Evolutionary conservation across 2,329 filamentous ascomycete species (phyloP).

Genomic region (Botrytis tulipae): DNA sequence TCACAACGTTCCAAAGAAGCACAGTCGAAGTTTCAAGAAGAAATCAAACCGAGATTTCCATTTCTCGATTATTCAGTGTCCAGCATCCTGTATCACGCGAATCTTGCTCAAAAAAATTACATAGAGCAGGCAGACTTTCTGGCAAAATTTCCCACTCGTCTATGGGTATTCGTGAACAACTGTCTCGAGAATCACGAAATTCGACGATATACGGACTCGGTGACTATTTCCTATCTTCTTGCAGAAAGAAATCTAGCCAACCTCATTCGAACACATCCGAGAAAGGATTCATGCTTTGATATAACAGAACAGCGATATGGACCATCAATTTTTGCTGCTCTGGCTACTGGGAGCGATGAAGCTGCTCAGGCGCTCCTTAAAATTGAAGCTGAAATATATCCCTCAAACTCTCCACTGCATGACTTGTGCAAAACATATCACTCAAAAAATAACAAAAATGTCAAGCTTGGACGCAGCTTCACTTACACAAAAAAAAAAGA

Average conservation of each 20-base stretch:
- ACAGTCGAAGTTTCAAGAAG: slow-evolving; percentile 28
- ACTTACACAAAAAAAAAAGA: slow-evolving; percentile 20
- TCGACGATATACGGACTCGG: slow-evolving; percentile 32
- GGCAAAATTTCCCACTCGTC: slow-evolving; percentile 31
- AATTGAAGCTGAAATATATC: slow-evolving; percentile 16
- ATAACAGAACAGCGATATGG: slow-evolving; percentile 38
- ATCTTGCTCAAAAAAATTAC: slow-evolving; percentile 38
- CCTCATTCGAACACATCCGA: slow-evolving; percentile 35
- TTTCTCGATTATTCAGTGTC: slow-evolving; percentile 48
- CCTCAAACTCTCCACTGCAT: slow-evolving; percentile 14
- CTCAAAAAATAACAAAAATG: slow-evolving; percentile 8
- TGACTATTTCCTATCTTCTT: slow-evolving; percentile 41
- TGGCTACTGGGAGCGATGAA: slow-evolving; percentile 37
- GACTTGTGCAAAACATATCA: slow-evolving; percentile 21
- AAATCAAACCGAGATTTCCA: slow-evolving; percentile 38
- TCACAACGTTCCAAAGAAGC: not conserved
- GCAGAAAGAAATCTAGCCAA: slow-evolving; percentile 37
- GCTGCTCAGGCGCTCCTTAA: slow-evolving; percentile 35
- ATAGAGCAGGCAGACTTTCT: slow-evolving; percentile 41
- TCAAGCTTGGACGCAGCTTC: slow-evolving; percentile 20
- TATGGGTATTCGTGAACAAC: slow-evolving; percentile 40
- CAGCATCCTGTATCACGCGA: slow-evolving; percentile 44
- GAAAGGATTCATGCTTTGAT: slow-evolving; percentile 27
- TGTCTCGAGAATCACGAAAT: slow-evolving; percentile 34
- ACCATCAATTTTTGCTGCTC: slow-evolving; percentile 41